phyloP scores from a whole-genome alignment of 306 rosid species.

The Sicyos edulis region DNA sequence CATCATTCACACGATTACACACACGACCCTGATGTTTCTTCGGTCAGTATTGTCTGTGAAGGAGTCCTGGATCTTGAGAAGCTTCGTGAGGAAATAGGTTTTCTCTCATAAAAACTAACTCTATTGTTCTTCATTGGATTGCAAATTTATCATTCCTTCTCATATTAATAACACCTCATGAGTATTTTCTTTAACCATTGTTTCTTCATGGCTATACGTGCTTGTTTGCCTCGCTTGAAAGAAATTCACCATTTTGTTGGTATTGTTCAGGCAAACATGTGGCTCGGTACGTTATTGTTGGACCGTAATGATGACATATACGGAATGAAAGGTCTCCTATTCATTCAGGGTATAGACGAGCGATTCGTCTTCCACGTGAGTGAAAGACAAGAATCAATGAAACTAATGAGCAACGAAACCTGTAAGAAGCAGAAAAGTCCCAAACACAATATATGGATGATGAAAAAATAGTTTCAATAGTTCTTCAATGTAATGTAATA shows the following conservation, averaged over 20 bases:
- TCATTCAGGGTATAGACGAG: constrained; percentile 85
- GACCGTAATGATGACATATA: constrained; percentile 87
- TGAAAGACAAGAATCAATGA: constrained; percentile 4
- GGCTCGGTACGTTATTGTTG: constrained; percentile 52
- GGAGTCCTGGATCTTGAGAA: constrained; percentile 95
- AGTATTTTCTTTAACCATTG: no score
- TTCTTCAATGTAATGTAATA: no score
- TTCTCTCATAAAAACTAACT: not conserved
- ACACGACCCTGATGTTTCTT: constrained; percentile 92
- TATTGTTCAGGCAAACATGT: constrained; percentile 67
- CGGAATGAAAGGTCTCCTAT: constrained; percentile 89
- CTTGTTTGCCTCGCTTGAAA: not conserved
- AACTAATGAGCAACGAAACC: not conserved
- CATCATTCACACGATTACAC: constrained; percentile 74
- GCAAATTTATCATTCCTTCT: not conserved
- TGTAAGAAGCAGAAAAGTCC: no score
- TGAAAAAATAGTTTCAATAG: no score
- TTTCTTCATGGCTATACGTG: no score
- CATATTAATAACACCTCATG: not conserved
- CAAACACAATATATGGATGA: no score
- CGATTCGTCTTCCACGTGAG: constrained; percentile 89
- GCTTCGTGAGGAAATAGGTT: constrained; percentile 34
- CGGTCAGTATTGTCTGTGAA: constrained; percentile 92
- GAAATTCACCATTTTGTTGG: not conserved
- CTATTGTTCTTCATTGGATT: not conserved